Evolutionary conservation across 768 basidiomycete genomes (phyloP).

Genomic region (Lactifluus volemus): DNA sequence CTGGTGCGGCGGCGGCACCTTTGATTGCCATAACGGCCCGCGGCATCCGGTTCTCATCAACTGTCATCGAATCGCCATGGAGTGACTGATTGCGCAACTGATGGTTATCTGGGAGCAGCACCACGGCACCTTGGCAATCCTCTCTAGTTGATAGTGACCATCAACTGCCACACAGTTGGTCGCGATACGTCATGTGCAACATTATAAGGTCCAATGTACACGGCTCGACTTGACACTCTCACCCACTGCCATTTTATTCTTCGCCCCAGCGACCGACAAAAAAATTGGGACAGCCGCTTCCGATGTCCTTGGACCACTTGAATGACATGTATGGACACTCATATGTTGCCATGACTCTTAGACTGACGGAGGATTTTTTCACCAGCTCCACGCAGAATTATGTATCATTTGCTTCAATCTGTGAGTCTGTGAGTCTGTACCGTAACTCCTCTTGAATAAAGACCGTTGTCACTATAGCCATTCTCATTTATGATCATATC

Average conservation of each 20-base stretch:
- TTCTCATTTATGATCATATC: constrained; percentile 27
- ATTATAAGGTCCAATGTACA: background rate
- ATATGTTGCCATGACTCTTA: background rate
- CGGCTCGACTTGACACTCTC: background rate
- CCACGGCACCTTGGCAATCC: background rate
- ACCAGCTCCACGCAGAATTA: background rate
- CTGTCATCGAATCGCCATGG: background rate
- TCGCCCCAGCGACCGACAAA: background rate
- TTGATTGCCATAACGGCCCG: background rate
- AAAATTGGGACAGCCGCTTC: background rate
- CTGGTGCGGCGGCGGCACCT: background rate
- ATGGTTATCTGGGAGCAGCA: background rate
- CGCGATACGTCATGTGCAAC: background rate
- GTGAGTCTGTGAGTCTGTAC: background rate
- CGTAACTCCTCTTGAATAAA: background rate
- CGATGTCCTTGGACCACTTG: background rate
- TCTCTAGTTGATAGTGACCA: background rate
- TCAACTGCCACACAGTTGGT: background rate
- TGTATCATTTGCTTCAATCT: background rate
- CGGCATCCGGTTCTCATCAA: too few relatives aligned
- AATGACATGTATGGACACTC: background rate
- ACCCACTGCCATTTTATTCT: background rate
- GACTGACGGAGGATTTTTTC: background rate
- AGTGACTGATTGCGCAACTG: background rate
- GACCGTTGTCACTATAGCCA: constrained; percentile 14